Evolutionary conservation across 768 basidiomycete genomes (phyloP), one percentile per base, ranked within the genome.

Genomic region (Serendipita sp.): DNA sequence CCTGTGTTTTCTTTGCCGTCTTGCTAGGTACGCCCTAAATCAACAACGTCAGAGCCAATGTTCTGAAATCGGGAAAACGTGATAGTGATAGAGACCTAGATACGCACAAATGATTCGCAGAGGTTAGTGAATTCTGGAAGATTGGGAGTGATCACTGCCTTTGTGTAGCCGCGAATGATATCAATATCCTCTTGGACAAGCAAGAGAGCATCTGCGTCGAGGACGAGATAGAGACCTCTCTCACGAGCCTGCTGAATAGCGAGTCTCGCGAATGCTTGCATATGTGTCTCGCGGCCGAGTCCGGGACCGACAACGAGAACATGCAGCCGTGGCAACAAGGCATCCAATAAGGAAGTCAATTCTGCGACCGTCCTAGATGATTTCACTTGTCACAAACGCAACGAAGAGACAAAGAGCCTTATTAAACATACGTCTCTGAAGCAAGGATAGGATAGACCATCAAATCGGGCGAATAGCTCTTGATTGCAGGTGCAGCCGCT

Each of bases 401-500:
- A 45, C 60, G 60, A 54, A 11, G 34, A 64, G 32, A 54, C 66
- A 35, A 44, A 32, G 35, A 3, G 36, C 13, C 62, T 64, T 11
- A 44, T 13, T 2, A 67, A 64, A 75, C 85, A 66, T 73, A 89
- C 85, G 77, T 74, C 60, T 85, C 81, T 72, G 86, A 81, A 34
- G 80, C 76, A 3, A 99, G 80, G 64, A 98, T 90, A 1, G 91
- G 94, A 71, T 99, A 95, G 0, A 99, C 96, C 71, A 99, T 99
- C 48, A 99, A 76, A 74, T 99, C 94, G 1, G 93, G 93, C 2
- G 91, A 94, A 73, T 97, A 99, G 0, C 89, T 87, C 76, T 99
- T 99, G 79, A 99, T 99, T 51, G 92, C 88, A 3, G 80, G 80
- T 32, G 92, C 91, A 3, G 96, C 95, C 0, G 83, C 84, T 0